Percentiles rank a stretch among this genome's conserved stretches.
These are phyloP conservation scores for Aspergillus avenaceus DNA, from an alignment of 495 filamentous ascomycete genomes.

Conservation along the genomic window DNA sequence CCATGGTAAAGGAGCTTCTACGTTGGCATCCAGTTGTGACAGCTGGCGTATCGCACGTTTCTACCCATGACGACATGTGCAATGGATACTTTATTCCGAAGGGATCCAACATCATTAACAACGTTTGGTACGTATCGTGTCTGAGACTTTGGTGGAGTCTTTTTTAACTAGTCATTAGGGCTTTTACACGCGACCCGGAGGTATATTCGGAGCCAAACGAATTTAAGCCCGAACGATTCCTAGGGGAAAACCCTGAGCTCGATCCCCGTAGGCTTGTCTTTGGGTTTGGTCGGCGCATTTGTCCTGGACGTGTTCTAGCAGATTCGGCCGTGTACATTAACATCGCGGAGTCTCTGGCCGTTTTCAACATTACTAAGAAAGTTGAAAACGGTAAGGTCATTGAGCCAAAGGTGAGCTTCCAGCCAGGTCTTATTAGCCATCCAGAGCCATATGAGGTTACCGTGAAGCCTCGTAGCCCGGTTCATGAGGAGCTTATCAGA, in stretches of 20 bases:
- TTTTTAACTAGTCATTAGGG: background rate
- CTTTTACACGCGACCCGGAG: background rate
- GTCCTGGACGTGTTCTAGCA: slow-evolving; percentile 34
- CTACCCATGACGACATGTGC: slow-evolving; percentile 51
- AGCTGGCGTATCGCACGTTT: slow-evolving; percentile 48
- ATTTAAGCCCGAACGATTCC: slow-evolving; percentile 24
- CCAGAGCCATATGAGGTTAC: slow-evolving; percentile 26
- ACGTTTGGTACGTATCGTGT: slow-evolving; percentile 33
- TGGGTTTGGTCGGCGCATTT: slow-evolving; percentile 37
- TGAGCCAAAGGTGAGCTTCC: slow-evolving; percentile 22
- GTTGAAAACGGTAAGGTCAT: slow-evolving; percentile 11
- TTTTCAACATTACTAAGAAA: slow-evolving; percentile 31
- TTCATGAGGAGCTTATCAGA: slow-evolving; percentile 30
- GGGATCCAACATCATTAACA: slow-evolving; percentile 39
- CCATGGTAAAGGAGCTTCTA: slow-evolving; percentile 36
- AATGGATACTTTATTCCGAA: slow-evolving; percentile 50
- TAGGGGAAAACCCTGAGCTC: slow-evolving; percentile 25
- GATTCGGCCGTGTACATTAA: slow-evolving; percentile 30
- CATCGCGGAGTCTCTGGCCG: slow-evolving; percentile 30
- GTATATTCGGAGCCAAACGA: background rate
- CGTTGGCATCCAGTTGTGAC: slow-evolving; percentile 41
- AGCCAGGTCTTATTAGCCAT: slow-evolving; percentile 38
- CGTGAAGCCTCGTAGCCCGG: slow-evolving; percentile 27
- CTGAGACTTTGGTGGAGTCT: background rate
- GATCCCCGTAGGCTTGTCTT: slow-evolving; percentile 31